Conservation (phyloP, 192 early-diverging fungal genomes). For the Linnemannia zychae region DNA sequence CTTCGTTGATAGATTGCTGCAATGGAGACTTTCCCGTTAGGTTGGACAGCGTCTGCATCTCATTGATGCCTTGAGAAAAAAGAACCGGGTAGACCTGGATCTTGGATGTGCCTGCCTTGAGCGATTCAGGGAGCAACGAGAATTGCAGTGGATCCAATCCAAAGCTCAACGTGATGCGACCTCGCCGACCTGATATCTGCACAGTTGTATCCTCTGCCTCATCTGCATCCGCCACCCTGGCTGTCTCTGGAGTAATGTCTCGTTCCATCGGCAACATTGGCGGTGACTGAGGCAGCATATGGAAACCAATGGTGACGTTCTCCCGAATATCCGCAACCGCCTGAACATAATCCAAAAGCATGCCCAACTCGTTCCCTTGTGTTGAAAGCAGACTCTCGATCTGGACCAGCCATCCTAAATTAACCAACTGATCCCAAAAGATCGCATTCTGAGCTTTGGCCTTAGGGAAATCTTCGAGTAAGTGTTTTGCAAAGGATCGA, state of each 20-base stretch:
- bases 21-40: conserved; percentile 37
- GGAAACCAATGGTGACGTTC: conserved; percentile 31
- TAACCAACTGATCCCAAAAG: conserved; percentile 47
- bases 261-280: background rate
- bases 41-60: conserved; percentile 54
- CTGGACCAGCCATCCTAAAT: conserved; percentile 47
- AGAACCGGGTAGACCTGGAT: conserved; percentile 39
- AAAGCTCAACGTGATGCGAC: conserved; percentile 33
- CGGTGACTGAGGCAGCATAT: conserved; percentile 19
- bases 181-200: conserved; percentile 39
- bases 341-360: conserved; percentile 48
- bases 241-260: background rate
- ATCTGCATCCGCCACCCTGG: conserved; percentile 3
- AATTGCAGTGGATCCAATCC: conserved; percentile 45
- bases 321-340: conserved; percentile 36
- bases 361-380: conserved; percentile 44
- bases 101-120: conserved; percentile 26
- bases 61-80: conserved; percentile 52
- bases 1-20: conserved; percentile 39
- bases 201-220: conserved; percentile 19
- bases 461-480: conserved; percentile 23
- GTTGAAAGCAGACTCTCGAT: conserved; percentile 45
- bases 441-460: conserved; percentile 33
- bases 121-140: conserved; percentile 31
- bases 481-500: conserved; percentile 7